A percentile compares a stretch with the other conserved stretches of the same genome.
These are phyloP conservation scores for Rhododendron molle DNA, from an alignment of 148 eudicot species.

Conservation along the genomic window DNA sequence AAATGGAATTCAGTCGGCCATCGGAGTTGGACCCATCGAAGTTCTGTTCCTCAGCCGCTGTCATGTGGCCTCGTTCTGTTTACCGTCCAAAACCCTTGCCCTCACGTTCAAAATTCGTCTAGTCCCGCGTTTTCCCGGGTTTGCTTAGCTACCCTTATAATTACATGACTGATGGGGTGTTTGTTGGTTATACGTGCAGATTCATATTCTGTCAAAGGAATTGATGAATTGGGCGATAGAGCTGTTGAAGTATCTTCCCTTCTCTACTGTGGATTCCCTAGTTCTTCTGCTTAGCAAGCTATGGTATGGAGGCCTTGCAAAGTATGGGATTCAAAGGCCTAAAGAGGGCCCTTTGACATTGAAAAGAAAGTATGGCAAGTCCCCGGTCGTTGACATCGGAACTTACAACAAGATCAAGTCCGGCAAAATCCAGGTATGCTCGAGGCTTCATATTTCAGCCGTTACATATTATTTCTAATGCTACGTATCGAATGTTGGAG, in stretches of 20 bases:
- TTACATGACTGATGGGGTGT: not conserved
- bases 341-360: slow-evolving; percentile 54
- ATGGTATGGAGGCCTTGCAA: slow-evolving; percentile 50
- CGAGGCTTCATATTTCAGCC: not conserved
- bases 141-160: too few species aligned
- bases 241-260: slow-evolving; percentile 36
- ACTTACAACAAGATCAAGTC: slow-evolving; percentile 48
- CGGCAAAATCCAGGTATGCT: slow-evolving; percentile 55
- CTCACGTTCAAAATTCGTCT: too few species aligned
- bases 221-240: slow-evolving; percentile 29
- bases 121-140: too few species aligned
- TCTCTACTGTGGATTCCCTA: slow-evolving; percentile 41
- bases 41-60: too few species aligned
- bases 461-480: not conserved
- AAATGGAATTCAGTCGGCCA: too few species aligned
- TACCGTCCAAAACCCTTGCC: too few species aligned
- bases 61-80: too few species aligned
- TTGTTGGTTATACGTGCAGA: slow-evolving; percentile 28
- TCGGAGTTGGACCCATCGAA: too few species aligned
- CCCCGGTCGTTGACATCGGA: slow-evolving; percentile 66
- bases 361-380: slow-evolving; percentile 58
- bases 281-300: slow-evolving; percentile 51
- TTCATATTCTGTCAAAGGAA: slow-evolving; percentile 51
- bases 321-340: slow-evolving; percentile 63
- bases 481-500: not conserved